These are phyloP conservation scores for Lanmaoa rubissima DNA, from an alignment of 768 basidiomycete species.

Conservation along the genomic window DNA sequence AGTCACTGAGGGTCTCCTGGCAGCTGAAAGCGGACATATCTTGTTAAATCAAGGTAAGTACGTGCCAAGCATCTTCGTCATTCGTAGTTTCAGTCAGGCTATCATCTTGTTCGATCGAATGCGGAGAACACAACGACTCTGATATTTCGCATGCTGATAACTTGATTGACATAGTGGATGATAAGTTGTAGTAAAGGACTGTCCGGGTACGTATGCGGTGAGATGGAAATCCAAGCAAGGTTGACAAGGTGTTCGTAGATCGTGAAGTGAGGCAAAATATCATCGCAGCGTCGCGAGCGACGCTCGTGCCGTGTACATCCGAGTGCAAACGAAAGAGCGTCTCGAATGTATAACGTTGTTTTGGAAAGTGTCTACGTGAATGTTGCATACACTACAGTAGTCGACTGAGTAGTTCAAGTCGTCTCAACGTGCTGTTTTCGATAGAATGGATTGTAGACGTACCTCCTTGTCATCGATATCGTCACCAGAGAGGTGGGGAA, in stretches of 20 bases:
- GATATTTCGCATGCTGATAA: background rate
- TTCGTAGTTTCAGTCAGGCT: background rate
- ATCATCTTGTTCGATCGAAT: background rate
- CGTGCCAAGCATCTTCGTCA: background rate
- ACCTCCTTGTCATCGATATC: too few species aligned
- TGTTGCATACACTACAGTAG: too few species aligned
- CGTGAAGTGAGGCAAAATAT: too few species aligned
- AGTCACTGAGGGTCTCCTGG: background rate
- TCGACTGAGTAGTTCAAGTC: too few species aligned
- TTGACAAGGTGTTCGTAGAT: background rate
- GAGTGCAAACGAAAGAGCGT: too few species aligned
- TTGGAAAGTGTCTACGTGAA: too few species aligned
- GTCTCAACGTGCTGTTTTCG: too few species aligned
- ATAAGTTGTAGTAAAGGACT: background rate
- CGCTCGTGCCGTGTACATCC: too few species aligned
- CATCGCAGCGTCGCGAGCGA: too few species aligned
- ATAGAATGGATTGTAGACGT: too few species aligned
- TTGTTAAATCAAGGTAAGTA: slow-evolving; percentile 9
- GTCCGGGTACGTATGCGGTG: background rate
- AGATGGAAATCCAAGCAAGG: background rate
- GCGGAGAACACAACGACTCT: background rate
- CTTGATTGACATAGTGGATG: background rate
- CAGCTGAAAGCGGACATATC: background rate
- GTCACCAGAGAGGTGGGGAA: too few species aligned
- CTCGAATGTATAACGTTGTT: too few species aligned